Evolutionary conservation across 75 land plant species (phyloP).

Genomic region (Adiantum capillusveneris): DNA sequence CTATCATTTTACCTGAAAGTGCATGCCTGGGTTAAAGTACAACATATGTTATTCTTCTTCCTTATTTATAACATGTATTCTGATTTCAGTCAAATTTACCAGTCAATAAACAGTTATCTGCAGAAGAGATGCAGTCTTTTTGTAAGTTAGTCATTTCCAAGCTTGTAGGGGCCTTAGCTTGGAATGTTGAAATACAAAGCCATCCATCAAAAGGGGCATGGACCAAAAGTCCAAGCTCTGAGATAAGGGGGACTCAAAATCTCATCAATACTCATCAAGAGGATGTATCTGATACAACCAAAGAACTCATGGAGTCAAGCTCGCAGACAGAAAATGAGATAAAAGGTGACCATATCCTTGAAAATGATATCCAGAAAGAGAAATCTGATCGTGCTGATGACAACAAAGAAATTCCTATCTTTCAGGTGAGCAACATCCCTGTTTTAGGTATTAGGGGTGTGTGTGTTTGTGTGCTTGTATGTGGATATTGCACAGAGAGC

Average conservation of each 20-base stretch:
- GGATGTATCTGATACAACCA: too few relatives aligned
- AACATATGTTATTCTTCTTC: neutral
- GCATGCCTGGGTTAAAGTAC: neutral
- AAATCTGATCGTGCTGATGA: too few relatives aligned
- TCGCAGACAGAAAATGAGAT: too few relatives aligned
- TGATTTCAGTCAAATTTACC: neutral
- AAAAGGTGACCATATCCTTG: too few relatives aligned
- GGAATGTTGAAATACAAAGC: conserved; percentile 2
- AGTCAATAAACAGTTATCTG: neutral
- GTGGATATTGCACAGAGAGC: too few relatives aligned
- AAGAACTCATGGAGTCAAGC: too few relatives aligned
- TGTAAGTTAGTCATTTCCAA: neutral
- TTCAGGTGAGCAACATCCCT: too few relatives aligned
- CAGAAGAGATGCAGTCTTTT: neutral
- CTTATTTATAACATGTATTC: neutral
- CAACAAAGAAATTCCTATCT: too few relatives aligned
- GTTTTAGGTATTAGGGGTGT: too few relatives aligned
- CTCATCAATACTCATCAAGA: too few relatives aligned
- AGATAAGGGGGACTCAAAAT: neutral
- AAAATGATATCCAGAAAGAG: too few relatives aligned
- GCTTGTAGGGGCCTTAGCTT: neutral
- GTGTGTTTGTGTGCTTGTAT: too few relatives aligned
- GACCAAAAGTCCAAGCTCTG: neutral
- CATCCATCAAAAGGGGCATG: conserved; percentile 2
- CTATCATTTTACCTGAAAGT: neutral